Percentiles rank a stretch among this genome's conserved stretches.
These are phyloP conservation scores for Melaleuca alternifolia DNA, from an alignment of 345 rosid species.

Conservation along the genomic window DNA sequence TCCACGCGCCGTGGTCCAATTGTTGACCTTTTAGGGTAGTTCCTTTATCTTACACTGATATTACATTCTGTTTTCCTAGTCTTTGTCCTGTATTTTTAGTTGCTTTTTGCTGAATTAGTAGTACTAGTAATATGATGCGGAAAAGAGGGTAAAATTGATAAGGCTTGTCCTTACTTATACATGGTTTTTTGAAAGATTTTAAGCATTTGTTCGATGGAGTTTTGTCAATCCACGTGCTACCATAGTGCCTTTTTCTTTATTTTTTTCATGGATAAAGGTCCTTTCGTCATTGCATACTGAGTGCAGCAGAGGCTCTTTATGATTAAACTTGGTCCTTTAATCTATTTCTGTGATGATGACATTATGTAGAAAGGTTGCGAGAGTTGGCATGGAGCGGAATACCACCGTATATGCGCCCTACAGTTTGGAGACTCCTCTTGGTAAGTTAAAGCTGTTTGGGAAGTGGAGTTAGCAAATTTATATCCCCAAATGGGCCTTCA, in stretches of 20 bases:
- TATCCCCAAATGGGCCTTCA: neutral
- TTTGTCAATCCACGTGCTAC: neutral
- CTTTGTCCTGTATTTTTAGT: neutral
- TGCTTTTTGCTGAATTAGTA: neutral
- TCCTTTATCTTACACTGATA: neutral
- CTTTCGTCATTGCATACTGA: neutral
- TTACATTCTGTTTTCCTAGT: neutral
- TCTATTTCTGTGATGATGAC: neutral
- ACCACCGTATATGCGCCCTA: constrained; percentile 88
- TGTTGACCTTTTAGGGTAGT: neutral
- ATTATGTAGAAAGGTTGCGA: constrained; percentile 64
- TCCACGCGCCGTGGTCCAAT: neutral
- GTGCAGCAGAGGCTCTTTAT: neutral
- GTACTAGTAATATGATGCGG: neutral
- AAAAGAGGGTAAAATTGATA: neutral
- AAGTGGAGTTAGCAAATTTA: neutral
- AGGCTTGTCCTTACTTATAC: neutral
- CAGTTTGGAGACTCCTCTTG: constrained; percentile 92
- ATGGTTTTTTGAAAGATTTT: neutral
- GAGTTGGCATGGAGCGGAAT: constrained; percentile 98
- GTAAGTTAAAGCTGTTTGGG: constrained; percentile 28
- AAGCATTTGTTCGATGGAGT: neutral
- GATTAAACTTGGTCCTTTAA: neutral
- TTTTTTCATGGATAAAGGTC: neutral
- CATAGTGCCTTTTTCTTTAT: neutral